These are phyloP conservation scores for Ascochyta fabae DNA, from an alignment of 2,329 filamentous ascomycete species.

Conservation along the genomic window DNA sequence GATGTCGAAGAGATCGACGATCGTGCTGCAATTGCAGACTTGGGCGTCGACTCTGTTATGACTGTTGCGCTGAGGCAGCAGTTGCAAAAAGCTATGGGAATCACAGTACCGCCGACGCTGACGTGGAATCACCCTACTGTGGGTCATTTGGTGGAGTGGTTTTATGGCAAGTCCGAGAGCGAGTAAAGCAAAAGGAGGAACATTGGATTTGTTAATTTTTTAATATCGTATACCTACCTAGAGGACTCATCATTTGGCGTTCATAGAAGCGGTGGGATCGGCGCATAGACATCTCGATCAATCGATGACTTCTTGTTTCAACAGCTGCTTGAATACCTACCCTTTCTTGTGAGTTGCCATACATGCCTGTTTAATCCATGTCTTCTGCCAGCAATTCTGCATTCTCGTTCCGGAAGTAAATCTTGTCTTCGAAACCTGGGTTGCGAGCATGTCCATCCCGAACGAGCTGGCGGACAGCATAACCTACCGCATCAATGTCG, in stretches of 20 bases:
- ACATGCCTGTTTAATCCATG: not conserved
- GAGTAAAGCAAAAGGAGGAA: not conserved
- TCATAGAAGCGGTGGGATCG: not conserved
- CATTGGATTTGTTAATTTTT: not conserved
- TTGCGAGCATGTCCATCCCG: not conserved
- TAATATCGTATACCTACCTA: not conserved
- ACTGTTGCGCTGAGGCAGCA: slow-evolving; percentile 45
- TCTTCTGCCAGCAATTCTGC: not conserved
- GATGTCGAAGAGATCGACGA: slow-evolving; percentile 45
- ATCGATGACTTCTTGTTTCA: not conserved
- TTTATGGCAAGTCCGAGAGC: slow-evolving; percentile 30
- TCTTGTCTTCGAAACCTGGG: not conserved
- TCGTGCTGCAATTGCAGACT: slow-evolving; percentile 44
- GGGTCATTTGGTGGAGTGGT: slow-evolving; percentile 48
- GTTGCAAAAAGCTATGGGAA: slow-evolving; percentile 43
- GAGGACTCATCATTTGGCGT: not conserved
- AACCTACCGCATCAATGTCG: not conserved
- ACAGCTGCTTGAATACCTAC: too few species aligned
- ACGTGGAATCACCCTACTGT: slow-evolving; percentile 54
- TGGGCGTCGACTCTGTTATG: slow-evolving; percentile 53
- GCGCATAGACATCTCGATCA: not conserved
- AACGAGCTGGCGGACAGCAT: not conserved
- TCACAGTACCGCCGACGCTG: slow-evolving; percentile 51
- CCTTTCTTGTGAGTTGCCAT: not conserved
- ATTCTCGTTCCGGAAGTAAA: not conserved